Evolutionary conservation across 495 filamentous ascomycete genomes (phyloP).

Genomic region (Lasiosphaeria miniovina): DNA sequence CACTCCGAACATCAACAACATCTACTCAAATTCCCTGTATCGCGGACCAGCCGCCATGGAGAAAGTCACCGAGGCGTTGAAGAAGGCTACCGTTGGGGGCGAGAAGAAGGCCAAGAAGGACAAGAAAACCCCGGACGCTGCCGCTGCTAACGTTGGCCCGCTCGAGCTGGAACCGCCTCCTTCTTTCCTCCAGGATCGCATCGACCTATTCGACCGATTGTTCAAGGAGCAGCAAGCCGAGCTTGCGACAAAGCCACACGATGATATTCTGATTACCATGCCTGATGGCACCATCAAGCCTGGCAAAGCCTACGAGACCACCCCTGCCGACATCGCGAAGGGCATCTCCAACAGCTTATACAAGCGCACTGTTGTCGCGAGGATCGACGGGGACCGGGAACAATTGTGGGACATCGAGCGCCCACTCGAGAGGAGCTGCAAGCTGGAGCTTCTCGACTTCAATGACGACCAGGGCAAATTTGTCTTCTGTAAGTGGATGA

Average conservation of each 20-base stretch:
- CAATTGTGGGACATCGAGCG: slow-evolving; percentile 87
- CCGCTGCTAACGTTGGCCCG: slow-evolving; percentile 30
- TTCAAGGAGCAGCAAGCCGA: slow-evolving; percentile 80
- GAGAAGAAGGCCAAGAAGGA: slow-evolving; percentile 36
- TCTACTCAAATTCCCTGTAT: slow-evolving; percentile 4
- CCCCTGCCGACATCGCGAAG: slow-evolving; percentile 62
- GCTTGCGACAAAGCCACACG: slow-evolving; percentile 59
- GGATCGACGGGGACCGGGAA: slow-evolving; percentile 60
- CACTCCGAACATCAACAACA: slow-evolving; percentile 5
- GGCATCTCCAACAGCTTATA: slow-evolving; percentile 66
- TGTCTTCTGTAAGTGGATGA: slow-evolving; percentile 21
- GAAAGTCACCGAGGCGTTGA: slow-evolving; percentile 33
- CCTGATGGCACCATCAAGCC: slow-evolving; percentile 57
- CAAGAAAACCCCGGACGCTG: slow-evolving; percentile 44
- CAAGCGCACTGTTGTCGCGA: slow-evolving; percentile 76
- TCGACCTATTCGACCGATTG: slow-evolving; percentile 81
- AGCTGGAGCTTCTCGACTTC: slow-evolving; percentile 77
- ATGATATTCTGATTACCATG: slow-evolving; percentile 65
- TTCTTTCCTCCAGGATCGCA: slow-evolving; percentile 76
- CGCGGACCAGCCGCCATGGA: slow-evolving; percentile 22
- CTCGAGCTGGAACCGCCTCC: slow-evolving; percentile 67
- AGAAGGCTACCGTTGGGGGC: slow-evolving; percentile 32
- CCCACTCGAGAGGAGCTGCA: slow-evolving; percentile 78
- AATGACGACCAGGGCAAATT: slow-evolving; percentile 75
- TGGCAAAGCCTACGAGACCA: slow-evolving; percentile 71